Evolutionary conservation across 306 rosid species (phyloP).

Genomic region (Sicyos edulis): DNA sequence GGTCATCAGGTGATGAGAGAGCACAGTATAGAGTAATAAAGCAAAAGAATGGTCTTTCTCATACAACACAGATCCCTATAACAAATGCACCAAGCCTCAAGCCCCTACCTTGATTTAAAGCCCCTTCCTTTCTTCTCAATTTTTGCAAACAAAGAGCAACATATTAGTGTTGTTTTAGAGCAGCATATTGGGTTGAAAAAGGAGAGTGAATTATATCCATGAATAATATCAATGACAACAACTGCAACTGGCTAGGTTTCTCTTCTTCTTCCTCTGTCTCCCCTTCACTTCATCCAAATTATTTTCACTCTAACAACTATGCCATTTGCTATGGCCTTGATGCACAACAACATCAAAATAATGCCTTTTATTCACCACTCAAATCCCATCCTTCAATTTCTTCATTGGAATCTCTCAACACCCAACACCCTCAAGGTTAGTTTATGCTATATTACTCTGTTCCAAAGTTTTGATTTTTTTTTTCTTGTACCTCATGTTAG

Average conservation of each 20-base stretch:
- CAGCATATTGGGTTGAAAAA: conserved; percentile 11
- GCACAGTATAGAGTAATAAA: conserved; percentile 20
- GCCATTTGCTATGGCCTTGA: conserved; percentile 56
- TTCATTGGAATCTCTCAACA: conserved; percentile 54
- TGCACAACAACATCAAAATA: conserved; percentile 33
- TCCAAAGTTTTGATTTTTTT: background rate
- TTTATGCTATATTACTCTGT: background rate
- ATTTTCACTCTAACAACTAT: conserved; percentile 47
- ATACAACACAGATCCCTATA: conserved; percentile 75
- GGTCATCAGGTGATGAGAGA: too few species aligned
- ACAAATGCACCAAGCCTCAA: conserved; percentile 38
- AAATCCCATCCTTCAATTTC: conserved; percentile 76
- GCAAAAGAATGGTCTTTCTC: conserved; percentile 74
- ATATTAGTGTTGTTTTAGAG: conserved; percentile 27
- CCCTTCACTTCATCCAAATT: conserved; percentile 30
- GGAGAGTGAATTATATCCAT: conserved; percentile 31
- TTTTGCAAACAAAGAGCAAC: background rate
- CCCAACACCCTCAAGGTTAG: conserved; percentile 66
- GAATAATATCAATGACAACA: conserved; percentile 41
- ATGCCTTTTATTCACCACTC: conserved; percentile 49
- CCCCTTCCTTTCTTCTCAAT: conserved; percentile 45
- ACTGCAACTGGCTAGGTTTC: conserved; percentile 52
- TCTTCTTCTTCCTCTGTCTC: conserved; percentile 34
- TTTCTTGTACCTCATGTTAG: too few species aligned
- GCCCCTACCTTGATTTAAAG: conserved; percentile 70